phyloP scores from a whole-genome alignment of 2,329 filamentous ascomycete species.

The Colletotrichum tofieldiae region DNA sequence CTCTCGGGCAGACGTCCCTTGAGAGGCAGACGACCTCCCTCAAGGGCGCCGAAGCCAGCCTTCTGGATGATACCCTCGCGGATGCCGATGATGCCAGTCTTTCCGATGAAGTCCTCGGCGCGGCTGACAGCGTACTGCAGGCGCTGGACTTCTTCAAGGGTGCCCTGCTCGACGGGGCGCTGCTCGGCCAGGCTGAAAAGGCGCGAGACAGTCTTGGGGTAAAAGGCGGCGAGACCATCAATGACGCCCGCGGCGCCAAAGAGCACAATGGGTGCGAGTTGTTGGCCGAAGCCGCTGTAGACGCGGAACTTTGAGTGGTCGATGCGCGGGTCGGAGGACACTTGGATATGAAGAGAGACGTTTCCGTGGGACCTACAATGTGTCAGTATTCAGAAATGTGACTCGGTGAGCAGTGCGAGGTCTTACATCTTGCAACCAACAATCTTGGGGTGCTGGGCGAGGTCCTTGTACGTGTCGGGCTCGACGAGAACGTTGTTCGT shows the following conservation, averaged over 20 bases:
- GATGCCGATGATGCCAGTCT: conserved; percentile 74
- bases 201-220: conserved; percentile 73
- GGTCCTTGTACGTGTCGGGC: conserved; percentile 69
- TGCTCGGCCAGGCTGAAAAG: conserved; percentile 66
- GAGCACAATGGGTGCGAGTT: conserved; percentile 74
- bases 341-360: conserved; percentile 75
- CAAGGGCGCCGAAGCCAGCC: conserved; percentile 70
- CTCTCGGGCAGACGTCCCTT: conserved; percentile 69
- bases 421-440: conserved; percentile 75
- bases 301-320: conserved; percentile 74
- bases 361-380: conserved; percentile 70
- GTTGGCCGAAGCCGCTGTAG: conserved; percentile 77
- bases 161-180: conserved; percentile 56
- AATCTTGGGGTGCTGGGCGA: conserved; percentile 76
- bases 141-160: conserved; percentile 67
- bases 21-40: conserved; percentile 73
- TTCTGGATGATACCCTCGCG: conserved; percentile 73
- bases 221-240: conserved; percentile 76
- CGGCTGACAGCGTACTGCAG: conserved; percentile 75
- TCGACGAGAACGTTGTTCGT: conserved; percentile 74
- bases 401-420: background rate
- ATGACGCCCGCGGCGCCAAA: conserved; percentile 77
- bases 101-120: conserved; percentile 75
- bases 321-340: conserved; percentile 73
- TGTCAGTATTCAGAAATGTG: background rate